These are phyloP conservation scores for Nitzschia inconspicua DNA, from an alignment of 108 stramenopile genomes.

Conservation along the genomic window DNA sequence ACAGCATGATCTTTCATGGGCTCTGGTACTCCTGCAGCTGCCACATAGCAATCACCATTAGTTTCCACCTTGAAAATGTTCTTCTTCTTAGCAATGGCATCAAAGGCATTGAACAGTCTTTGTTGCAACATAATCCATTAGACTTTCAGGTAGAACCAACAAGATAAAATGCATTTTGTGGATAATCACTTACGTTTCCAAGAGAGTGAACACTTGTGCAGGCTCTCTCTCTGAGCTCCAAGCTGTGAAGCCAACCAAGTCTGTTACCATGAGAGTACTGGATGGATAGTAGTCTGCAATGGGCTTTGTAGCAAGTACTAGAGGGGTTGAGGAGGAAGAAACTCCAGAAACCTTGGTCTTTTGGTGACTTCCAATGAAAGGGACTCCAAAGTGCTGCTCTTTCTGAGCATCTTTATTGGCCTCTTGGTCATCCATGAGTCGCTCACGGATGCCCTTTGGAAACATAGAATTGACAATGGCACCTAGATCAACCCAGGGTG, in stretches of 20 bases:
- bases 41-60: constrained; percentile 39
- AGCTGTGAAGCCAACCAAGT: constrained; percentile 8
- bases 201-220: background rate
- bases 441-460: constrained; percentile 7
- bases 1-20: constrained; percentile 45
- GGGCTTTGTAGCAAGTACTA: too few relatives aligned
- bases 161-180: too few relatives aligned
- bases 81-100: constrained; percentile 31
- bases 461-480: constrained; percentile 16
- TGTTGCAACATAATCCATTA: too few relatives aligned
- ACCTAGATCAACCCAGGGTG: too few relatives aligned
- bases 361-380: background rate
- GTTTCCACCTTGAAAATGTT: constrained; percentile 55
- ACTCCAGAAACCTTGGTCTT: background rate
- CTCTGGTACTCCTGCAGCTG: constrained; percentile 4
- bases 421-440: constrained; percentile 3
- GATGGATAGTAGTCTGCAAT: background rate
- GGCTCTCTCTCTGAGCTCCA: constrained; percentile 8
- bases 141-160: too few relatives aligned
- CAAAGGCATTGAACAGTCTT: constrained; percentile 40
- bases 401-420: background rate
- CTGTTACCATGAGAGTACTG: constrained; percentile 5
- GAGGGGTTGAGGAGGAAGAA: background rate
- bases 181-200: too few relatives aligned
- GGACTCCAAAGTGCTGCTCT: too few relatives aligned